Evolutionary conservation across 2,329 filamentous ascomycete genomes (phyloP).

Genomic region (Alternaria sp.): DNA sequence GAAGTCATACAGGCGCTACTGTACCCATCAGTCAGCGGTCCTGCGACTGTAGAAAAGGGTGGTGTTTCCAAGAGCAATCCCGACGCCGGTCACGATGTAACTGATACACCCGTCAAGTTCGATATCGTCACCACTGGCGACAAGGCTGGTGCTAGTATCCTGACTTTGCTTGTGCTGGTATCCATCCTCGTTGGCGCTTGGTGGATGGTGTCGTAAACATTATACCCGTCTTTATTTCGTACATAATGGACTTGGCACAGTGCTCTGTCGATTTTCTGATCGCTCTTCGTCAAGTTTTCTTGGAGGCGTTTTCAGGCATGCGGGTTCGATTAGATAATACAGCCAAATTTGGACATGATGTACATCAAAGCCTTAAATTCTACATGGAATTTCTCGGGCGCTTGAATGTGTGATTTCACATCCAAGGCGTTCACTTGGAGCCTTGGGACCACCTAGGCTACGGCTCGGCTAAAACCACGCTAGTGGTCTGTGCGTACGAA

Average conservation of each 20-base stretch:
- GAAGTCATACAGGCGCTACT: constrained; percentile 62
- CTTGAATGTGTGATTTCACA: too few relatives aligned
- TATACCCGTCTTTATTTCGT: constrained; percentile 7
- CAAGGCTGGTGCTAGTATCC: constrained; percentile 71
- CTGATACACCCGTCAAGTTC: constrained; percentile 41
- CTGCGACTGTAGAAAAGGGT: constrained; percentile 60
- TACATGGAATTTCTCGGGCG: too few relatives aligned
- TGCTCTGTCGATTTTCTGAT: not conserved
- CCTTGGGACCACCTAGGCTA: constrained; percentile 1
- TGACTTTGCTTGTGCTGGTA: constrained; percentile 67
- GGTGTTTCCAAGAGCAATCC: constrained; percentile 61
- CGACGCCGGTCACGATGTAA: constrained; percentile 47
- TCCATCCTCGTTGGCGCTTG: constrained; percentile 64
- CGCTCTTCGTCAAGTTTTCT: constrained; percentile 1
- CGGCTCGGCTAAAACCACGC: constrained; percentile 18
- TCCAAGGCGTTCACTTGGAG: not conserved
- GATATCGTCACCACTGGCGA: constrained; percentile 65
- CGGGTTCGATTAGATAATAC: not conserved
- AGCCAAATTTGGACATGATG: constrained; percentile 1
- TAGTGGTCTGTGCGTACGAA: constrained; percentile 15
- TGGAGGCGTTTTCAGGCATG: not conserved
- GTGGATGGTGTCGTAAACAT: constrained; percentile 59
- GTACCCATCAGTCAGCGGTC: constrained; percentile 39
- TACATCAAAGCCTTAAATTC: not conserved
- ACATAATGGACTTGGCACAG: constrained; percentile 1